Percentiles rank a stretch among this genome's conserved stretches.
These are phyloP conservation scores for Pseudovirgaria hyperparasitica DNA, from an alignment of 2,329 filamentous ascomycete species.

Conservation along the genomic window DNA sequence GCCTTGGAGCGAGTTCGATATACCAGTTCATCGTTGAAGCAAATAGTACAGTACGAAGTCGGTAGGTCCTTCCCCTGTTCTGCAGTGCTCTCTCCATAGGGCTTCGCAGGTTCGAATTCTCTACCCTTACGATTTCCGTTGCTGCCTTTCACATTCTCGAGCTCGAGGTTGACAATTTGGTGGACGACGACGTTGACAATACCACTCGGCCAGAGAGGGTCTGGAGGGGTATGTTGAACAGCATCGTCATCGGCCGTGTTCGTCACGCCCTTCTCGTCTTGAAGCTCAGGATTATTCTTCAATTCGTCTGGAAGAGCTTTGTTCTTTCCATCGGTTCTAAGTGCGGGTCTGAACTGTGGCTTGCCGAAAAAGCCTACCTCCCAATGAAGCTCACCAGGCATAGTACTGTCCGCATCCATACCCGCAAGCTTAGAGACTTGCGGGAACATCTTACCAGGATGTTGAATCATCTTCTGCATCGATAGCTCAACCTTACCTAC, in stretches of 20 bases:
- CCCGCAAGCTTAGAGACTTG: slow-evolving; percentile 74
- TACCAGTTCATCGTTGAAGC: slow-evolving; percentile 75
- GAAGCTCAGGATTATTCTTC: slow-evolving; percentile 60
- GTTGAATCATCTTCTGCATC: slow-evolving; percentile 88
- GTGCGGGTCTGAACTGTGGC: slow-evolving; percentile 70
- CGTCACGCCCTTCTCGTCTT: slow-evolving; percentile 75
- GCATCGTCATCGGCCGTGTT: slow-evolving; percentile 68
- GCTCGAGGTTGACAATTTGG: slow-evolving; percentile 87
- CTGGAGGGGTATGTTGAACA: slow-evolving; percentile 78
- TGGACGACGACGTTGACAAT: slow-evolving; percentile 78
- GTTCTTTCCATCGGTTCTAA: slow-evolving; percentile 80
- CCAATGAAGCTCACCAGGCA: slow-evolving; percentile 93
- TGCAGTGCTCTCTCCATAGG: slow-evolving; percentile 74
- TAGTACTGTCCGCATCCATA: slow-evolving; percentile 68
- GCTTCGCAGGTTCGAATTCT: slow-evolving; percentile 80
- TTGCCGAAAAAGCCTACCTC: slow-evolving; percentile 93
- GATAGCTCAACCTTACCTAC: slow-evolving; percentile 90
- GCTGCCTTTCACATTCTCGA: slow-evolving; percentile 83
- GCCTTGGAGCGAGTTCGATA: slow-evolving; percentile 95
- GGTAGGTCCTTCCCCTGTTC: slow-evolving; percentile 71
- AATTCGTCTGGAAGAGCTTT: slow-evolving; percentile 61
- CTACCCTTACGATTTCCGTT: slow-evolving; percentile 67
- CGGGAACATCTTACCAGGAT: slow-evolving; percentile 85
- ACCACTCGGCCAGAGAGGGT: slow-evolving; percentile 92
- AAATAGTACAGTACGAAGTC: slow-evolving; percentile 86